Percentiles rank a stretch among this genome's conserved stretches.
These are phyloP conservation scores for Hygrocybe coccinea DNA, from an alignment of 768 basidiomycete genomes.

Conservation along the genomic window DNA sequence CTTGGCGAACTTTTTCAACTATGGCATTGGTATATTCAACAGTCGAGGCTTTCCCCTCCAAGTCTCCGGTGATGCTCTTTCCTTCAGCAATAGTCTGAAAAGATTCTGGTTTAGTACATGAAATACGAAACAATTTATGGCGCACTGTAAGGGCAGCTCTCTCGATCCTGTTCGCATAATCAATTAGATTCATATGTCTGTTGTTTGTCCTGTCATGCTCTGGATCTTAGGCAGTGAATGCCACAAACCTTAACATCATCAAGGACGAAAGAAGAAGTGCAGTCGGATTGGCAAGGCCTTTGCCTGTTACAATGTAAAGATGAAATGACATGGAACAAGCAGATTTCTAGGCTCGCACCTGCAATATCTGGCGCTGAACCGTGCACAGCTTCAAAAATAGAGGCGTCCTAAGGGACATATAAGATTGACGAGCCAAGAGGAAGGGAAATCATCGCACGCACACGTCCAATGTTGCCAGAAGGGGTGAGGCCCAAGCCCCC, in stretches of 20 bases:
- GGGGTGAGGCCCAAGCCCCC: constrained; percentile 96
- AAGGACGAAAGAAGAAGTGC: constrained; percentile 89
- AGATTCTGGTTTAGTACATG: constrained; percentile 8
- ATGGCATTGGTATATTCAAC: constrained; percentile 87
- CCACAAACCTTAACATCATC: constrained; percentile 90
- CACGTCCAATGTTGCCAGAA: constrained; percentile 94
- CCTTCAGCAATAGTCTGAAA: constrained; percentile 94
- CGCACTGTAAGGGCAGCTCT: constrained; percentile 83
- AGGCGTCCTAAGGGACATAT: constrained; percentile 68
- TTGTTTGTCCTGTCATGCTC: constrained; percentile 4
- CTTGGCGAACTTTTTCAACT: constrained; percentile 56
- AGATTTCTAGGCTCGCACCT: constrained; percentile 41
- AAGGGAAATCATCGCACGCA: constrained; percentile 34
- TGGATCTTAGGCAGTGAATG: not conserved
- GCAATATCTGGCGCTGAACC: constrained; percentile 99
- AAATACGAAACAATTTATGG: constrained; percentile 9
- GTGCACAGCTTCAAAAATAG: constrained; percentile 99
- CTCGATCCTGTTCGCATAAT: constrained; percentile 85
- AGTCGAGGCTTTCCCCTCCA: constrained; percentile 90
- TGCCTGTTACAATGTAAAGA: constrained; percentile 43
- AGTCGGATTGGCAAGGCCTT: constrained; percentile 98
- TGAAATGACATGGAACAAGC: constrained; percentile 4
- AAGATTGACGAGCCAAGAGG: constrained; percentile 13
- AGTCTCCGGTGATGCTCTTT: constrained; percentile 88
- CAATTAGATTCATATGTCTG: constrained; percentile 89